Percentiles rank a stretch among this genome's conserved stretches.
Evolutionary conservation across 139 green algal species (phyloP).

Genomic region (Chlamydomonas eustigma): DNA sequence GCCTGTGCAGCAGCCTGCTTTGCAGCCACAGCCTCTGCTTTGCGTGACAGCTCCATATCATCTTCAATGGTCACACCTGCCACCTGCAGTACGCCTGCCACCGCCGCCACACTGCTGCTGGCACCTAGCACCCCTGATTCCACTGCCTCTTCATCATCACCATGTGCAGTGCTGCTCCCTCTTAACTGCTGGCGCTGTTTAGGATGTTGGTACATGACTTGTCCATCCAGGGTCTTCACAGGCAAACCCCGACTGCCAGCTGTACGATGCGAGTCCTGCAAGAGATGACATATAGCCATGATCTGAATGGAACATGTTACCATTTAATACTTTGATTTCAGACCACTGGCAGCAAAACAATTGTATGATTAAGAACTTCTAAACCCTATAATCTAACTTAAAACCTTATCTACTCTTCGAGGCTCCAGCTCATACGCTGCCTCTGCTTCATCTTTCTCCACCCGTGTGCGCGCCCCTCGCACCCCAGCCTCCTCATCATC

Average conservation of each 20-base stretch:
- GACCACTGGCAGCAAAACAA: not conserved
- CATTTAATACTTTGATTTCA: not conserved
- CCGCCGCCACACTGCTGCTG: not conserved
- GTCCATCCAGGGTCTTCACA: slow-evolving; percentile 8
- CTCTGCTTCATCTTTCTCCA: not conserved
- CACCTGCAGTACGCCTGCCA: slow-evolving; percentile 19
- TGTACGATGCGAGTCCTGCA: not conserved
- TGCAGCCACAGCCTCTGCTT: slow-evolving; percentile 19
- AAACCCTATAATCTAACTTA: too few species aligned
- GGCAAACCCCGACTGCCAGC: not conserved
- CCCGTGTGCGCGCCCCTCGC: not conserved
- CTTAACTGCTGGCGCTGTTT: not conserved
- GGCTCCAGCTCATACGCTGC: not conserved
- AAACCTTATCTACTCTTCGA: not conserved
- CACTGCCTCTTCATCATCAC: not conserved
- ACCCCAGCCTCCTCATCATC: not conserved
- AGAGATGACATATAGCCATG: not conserved
- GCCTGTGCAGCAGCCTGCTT: slow-evolving; percentile 8
- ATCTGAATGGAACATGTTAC: not conserved
- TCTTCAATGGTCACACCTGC: slow-evolving; percentile 50
- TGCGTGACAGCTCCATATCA: slow-evolving; percentile 32
- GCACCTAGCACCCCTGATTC: not conserved
- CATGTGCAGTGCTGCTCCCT: too few species aligned
- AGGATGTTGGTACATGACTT: slow-evolving; percentile 7
- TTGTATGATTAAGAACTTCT: too few species aligned